phyloP scores from a whole-genome alignment of 169 alveolate genomes.

The Sarcocystis neurona region DNA sequence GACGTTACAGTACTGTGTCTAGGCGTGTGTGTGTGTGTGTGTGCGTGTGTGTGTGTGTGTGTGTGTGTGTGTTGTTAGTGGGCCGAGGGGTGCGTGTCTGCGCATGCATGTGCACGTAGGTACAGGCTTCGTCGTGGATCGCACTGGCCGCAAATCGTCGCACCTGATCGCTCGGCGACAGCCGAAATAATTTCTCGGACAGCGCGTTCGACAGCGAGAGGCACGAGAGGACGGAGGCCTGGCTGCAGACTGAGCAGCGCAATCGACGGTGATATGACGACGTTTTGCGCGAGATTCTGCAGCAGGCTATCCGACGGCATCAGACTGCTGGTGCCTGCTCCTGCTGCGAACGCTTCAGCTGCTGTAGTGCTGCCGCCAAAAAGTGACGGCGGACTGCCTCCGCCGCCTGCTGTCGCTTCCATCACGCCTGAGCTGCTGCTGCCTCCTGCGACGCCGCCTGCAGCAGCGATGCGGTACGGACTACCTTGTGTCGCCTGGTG shows the following conservation, averaged over 20 bases:
- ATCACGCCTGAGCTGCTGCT: too few species aligned
- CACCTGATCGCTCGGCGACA: constrained; percentile 76
- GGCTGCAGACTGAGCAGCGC: constrained; percentile 86
- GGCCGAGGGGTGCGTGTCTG: too few species aligned
- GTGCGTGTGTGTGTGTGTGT: too few species aligned
- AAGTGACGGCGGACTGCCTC: neutral
- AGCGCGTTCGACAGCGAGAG: constrained; percentile 95
- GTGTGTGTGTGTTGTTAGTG: too few species aligned
- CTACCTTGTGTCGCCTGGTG: too few species aligned
- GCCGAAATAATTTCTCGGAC: constrained; percentile 93
- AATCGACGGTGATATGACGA: constrained; percentile 86
- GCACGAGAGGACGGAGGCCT: constrained; percentile 84
- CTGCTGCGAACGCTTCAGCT: constrained; percentile 8
- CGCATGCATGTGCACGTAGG: too few species aligned
- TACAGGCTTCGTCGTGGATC: too few species aligned
- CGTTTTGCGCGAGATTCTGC: constrained; percentile 69
- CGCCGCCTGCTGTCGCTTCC: neutral
- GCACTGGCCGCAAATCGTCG: neutral
- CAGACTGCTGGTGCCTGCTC: constrained; percentile 19
- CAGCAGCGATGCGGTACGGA: too few species aligned
- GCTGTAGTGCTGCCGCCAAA: too few species aligned
- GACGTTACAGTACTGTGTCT: too few species aligned
- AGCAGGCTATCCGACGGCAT: constrained; percentile 49
- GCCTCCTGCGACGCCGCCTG: too few species aligned
- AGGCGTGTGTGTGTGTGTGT: too few species aligned